Conservation (phyloP, 2,329 filamentous ascomycete genomes). For the Ascosphaera aggregata region DNA sequence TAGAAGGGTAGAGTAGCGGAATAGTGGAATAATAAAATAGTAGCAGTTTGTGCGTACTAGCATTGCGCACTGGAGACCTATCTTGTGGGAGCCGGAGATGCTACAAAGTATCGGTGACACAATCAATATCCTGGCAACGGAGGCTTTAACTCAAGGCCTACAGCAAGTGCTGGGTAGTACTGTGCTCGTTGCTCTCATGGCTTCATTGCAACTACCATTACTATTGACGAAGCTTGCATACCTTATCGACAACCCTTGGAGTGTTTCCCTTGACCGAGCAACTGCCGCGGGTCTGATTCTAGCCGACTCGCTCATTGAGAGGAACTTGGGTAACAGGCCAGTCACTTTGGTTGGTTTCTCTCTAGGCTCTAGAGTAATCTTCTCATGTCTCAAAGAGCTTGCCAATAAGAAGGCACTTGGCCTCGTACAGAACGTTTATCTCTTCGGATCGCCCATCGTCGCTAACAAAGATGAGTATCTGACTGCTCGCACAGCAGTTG, state of each 20-base stretch:
- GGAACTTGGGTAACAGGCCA: slow-evolving; percentile 73
- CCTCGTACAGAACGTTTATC: slow-evolving; percentile 79
- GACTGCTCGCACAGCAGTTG: slow-evolving; percentile 56
- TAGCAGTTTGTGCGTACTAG: too few relatives aligned
- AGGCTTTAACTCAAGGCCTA: slow-evolving; percentile 89
- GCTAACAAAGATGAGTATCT: slow-evolving; percentile 79
- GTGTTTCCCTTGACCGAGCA: slow-evolving; percentile 79
- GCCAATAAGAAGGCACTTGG: slow-evolving; percentile 64
- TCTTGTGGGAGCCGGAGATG: slow-evolving; percentile 97
- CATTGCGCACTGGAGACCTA: too few relatives aligned
- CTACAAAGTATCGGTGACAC: slow-evolving; percentile 93
- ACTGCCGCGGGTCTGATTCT: slow-evolving; percentile 75
- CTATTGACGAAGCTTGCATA: slow-evolving; percentile 86
- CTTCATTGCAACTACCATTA: slow-evolving; percentile 74
- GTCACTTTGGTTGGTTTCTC: slow-evolving; percentile 92
- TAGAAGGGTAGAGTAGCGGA: too few relatives aligned
- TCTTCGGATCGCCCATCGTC: slow-evolving; percentile 83
- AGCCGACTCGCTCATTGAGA: slow-evolving; percentile 78
- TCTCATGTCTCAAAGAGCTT: slow-evolving; percentile 71
- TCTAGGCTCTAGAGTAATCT: slow-evolving; percentile 76
- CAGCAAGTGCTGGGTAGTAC: slow-evolving; percentile 89
- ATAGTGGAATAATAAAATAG: too few relatives aligned
- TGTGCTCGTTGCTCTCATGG: slow-evolving; percentile 72
- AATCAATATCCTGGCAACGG: slow-evolving; percentile 92
- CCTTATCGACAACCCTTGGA: slow-evolving; percentile 96